Evolutionary conservation across 768 basidiomycete genomes (phyloP), one percentile per base, ranked within the genome.

Genomic region (Boletus rubroflammeus): DNA sequence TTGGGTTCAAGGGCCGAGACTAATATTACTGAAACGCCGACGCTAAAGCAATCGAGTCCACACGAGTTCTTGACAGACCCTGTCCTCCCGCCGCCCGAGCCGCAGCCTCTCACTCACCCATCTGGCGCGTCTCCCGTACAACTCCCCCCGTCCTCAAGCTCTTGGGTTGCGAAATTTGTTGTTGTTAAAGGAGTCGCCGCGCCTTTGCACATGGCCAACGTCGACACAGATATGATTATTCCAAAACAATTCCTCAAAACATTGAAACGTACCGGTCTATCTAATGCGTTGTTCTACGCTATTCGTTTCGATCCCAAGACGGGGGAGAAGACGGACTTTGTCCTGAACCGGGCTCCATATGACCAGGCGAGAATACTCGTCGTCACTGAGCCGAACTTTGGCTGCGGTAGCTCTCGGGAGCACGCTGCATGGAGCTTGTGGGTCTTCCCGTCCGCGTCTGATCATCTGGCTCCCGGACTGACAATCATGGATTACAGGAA

Each of bases 231-330:
- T 64, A 89, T 88, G 83, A 92, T 96, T 69, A 93, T 95, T 66
- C 93, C 93, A 3, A 93, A 94, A 64, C 92, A 93, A 64, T 95
- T 94, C 76, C 73, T 95, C 70, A 95, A 94, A 73, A 95, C 93
- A 0, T 73, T 96, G 63, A 91, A 93, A 71, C 81, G 93, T 51
- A 93, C 93, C 39, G 93, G 93, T 42, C 79, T 96, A 43, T 88
- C 90, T 8, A 75, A 86, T 51, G 91, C 88, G 19, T 74, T 93
- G 47, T 96, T 96, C 78, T 87, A 79, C 67, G 80, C 87, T n/a
- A 74, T 90, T 38, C 82, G 93, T 45, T 86, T 85, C 65, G 82
- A 93, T 64, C 82, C 85, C 6, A 78, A 85, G 60, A 90, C 90
- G 5, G 86, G 85, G n/a, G 77, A 81, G 52, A 83, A 88, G 60